Percentiles rank a stretch among this genome's conserved stretches.
Conservation (phyloP, 1,284 basidiomycete genomes). For the Uromyces viciae-fabae region DNA sequence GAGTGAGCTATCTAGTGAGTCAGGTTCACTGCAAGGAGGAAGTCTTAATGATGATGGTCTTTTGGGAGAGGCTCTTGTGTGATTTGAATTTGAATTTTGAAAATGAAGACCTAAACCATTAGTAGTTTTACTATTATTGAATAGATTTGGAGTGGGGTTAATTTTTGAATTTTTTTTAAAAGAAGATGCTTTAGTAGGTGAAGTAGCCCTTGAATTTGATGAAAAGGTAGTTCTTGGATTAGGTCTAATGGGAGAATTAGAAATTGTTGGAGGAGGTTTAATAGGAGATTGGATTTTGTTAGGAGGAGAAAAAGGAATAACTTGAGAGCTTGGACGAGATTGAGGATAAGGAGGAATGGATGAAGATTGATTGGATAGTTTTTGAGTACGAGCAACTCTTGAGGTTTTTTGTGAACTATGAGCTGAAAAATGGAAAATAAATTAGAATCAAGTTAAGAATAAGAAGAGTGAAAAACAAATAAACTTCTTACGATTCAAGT, state of each 20-base stretch:
- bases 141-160: background rate
- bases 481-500: too few relatives aligned
- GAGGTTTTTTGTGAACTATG: background rate
- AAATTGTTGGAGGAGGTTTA: background rate
- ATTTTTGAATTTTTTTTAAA: background rate
- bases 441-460: too few relatives aligned
- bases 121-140: background rate
- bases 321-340: background rate
- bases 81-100: background rate
- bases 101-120: background rate
- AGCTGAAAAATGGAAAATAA: background rate
- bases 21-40: background rate
- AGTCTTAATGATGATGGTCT: background rate
- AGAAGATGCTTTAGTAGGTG: background rate
- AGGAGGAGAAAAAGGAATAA: background rate
- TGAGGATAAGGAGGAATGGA: too few relatives aligned
- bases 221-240: background rate
- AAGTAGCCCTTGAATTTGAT: background rate
- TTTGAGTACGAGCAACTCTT: background rate
- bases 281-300: background rate
- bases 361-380: background rate
- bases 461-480: too few relatives aligned
- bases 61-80: background rate
- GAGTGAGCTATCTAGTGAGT: slow-evolving; percentile 35
- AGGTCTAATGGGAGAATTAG: background rate